A percentile compares a stretch with the other conserved stretches of the same genome.
phyloP scores from a whole-genome alignment of 306 rosid genomes.

The Prunus mume region DNA sequence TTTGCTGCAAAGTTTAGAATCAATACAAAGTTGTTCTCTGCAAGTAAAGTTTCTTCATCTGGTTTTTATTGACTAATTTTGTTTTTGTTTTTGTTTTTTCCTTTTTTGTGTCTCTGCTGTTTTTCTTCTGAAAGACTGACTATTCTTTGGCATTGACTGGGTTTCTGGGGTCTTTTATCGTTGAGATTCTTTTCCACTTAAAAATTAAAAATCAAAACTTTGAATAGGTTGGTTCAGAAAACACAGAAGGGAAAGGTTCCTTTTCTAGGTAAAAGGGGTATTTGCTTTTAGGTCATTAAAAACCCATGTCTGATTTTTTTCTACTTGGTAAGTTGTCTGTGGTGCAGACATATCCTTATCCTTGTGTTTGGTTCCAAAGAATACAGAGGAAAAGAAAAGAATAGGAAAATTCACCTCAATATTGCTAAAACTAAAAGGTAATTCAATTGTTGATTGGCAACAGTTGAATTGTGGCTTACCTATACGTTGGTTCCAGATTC shows the following conservation, averaged over 20 bases:
- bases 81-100: neutral
- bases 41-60: neutral
- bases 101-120: neutral
- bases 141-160: slow-evolving; percentile 26
- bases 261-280: slow-evolving; percentile 37
- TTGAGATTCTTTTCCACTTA: slow-evolving; percentile 15
- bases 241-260: slow-evolving; percentile 37
- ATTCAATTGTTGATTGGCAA: slow-evolving; percentile 4
- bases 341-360: slow-evolving; percentile 26
- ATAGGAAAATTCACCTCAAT: slow-evolving; percentile 6
- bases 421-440: neutral
- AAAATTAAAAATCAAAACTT: slow-evolving; percentile 5
- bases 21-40: neutral
- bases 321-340: slow-evolving; percentile 29
- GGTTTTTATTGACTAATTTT: slow-evolving; percentile 3
- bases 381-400: slow-evolving; percentile 34
- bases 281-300: slow-evolving; percentile 40
- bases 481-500: neutral
- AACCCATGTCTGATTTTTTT: slow-evolving; percentile 24
- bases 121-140: neutral
- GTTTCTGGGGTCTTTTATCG: slow-evolving; percentile 30
- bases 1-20: slow-evolving; percentile 1
- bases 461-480: neutral
- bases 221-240: slow-evolving; percentile 17
- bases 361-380: slow-evolving; percentile 46